A percentile compares a stretch with the other conserved stretches of the same genome.
Evolutionary conservation across 228 moss, liverwort and hornwort species (phyloP).

Genomic region (Sphagnum fallax): DNA sequence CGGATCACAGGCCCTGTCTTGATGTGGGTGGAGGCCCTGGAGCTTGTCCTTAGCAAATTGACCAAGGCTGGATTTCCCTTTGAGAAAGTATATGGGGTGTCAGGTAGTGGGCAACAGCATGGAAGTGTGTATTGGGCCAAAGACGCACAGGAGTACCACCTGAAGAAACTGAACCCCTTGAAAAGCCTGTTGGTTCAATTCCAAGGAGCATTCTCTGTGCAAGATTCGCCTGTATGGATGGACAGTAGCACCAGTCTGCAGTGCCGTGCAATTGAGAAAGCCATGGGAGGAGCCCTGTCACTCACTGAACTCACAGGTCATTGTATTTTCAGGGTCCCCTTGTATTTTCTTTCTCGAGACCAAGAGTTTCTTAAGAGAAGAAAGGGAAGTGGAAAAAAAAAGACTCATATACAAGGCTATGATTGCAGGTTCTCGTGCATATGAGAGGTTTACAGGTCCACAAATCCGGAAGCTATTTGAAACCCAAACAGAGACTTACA

Average conservation of each 20-base stretch:
- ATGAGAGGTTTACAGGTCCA: slow-evolving; percentile 87
- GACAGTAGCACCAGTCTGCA: slow-evolving; percentile 81
- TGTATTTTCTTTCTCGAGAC: no score
- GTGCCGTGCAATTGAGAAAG: slow-evolving; percentile 71
- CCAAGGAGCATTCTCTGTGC: slow-evolving; percentile 48
- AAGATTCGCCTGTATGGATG: slow-evolving; percentile 92
- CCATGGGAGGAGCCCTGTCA: slow-evolving; percentile 56
- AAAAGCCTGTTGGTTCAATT: slow-evolving; percentile 58
- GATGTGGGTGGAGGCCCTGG: slow-evolving; percentile 95
- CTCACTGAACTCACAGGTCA: slow-evolving; percentile 62
- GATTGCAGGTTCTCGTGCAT: slow-evolving; percentile 61
- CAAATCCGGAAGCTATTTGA: slow-evolving; percentile 84
- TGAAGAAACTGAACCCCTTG: slow-evolving; percentile 38
- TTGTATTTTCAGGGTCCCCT: background rate
- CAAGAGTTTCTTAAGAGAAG: background rate
- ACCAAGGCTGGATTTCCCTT: slow-evolving; percentile 59
- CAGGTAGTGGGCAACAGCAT: slow-evolving; percentile 97
- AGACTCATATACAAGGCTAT: background rate
- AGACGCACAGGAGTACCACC: slow-evolving; percentile 30
- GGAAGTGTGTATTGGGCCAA: slow-evolving; percentile 88
- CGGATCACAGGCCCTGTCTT: slow-evolving; percentile 74
- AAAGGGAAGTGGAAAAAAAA: background rate
- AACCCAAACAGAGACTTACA: slow-evolving; percentile 58
- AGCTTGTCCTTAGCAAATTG: slow-evolving; percentile 55
- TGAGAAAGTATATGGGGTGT: slow-evolving; percentile 60